Evolutionary conservation across 2,329 filamentous ascomycete species (phyloP).

Genomic region (Canariomyces notabilis): DNA sequence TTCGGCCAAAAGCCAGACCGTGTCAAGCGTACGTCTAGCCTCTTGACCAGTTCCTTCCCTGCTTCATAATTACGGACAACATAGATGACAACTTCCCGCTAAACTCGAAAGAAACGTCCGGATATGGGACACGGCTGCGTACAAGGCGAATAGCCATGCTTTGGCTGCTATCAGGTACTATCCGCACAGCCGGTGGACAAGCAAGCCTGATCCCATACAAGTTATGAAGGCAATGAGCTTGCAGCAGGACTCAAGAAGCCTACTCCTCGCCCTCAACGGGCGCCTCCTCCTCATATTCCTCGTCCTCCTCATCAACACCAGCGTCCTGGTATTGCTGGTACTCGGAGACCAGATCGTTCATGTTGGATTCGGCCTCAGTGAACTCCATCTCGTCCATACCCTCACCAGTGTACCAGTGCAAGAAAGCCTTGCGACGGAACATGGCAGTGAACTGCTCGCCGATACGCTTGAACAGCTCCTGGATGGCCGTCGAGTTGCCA

Average conservation of each 20-base stretch:
- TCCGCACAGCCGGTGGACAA: slow-evolving; percentile 6
- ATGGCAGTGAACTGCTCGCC: slow-evolving; percentile 99
- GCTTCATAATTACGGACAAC: slow-evolving; percentile 8
- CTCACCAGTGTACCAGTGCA: slow-evolving; percentile 99
- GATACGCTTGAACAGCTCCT: slow-evolving; percentile 99
- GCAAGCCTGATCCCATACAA: slow-evolving; percentile 1
- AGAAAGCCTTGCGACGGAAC: slow-evolving; percentile 99
- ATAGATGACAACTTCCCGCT: slow-evolving; percentile 1
- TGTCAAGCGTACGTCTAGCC: background rate
- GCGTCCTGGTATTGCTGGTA: slow-evolving; percentile 99
- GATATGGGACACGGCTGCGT: slow-evolving; percentile 2
- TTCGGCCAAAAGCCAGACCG: background rate
- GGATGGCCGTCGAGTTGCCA: slow-evolving; percentile 98
- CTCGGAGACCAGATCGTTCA: slow-evolving; percentile 99
- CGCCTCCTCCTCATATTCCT: slow-evolving; percentile 87
- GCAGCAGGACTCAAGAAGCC: slow-evolving; percentile 8
- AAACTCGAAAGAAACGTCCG: background rate
- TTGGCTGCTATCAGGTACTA: slow-evolving; percentile 6
- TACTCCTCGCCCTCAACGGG: slow-evolving; percentile 67
- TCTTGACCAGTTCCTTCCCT: background rate
- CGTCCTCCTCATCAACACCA: slow-evolving; percentile 92
- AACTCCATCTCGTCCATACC: slow-evolving; percentile 99
- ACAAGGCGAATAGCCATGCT: slow-evolving; percentile 2
- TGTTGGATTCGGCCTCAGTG: slow-evolving; percentile 99
- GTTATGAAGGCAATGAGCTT: background rate